Evolutionary conservation across 306 rosid genomes (phyloP).

Genomic region (Pyrus bretschneideri): DNA sequence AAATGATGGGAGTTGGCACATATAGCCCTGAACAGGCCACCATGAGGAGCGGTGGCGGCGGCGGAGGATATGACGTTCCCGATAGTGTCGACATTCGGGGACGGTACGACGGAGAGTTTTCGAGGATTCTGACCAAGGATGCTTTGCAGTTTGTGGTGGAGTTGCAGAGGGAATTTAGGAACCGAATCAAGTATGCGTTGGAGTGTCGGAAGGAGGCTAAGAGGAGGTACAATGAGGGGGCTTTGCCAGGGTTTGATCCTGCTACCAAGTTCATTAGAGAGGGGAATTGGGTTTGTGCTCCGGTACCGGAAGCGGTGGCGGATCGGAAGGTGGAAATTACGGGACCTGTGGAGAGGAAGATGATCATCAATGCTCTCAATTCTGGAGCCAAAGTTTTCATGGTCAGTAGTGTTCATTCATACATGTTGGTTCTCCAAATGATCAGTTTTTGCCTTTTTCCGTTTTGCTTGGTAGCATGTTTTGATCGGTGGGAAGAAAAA

Average conservation of each 20-base stretch:
- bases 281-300: constrained; percentile 64
- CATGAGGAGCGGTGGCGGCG: not conserved
- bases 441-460: no score
- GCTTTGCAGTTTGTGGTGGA: constrained; percentile 65
- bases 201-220: constrained; percentile 73
- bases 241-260: constrained; percentile 62
- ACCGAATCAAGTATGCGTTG: constrained; percentile 57
- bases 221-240: constrained; percentile 63
- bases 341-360: constrained; percentile 83
- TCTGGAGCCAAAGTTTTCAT: constrained; percentile 91
- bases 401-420: constrained; percentile 27
- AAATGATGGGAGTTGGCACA: constrained; percentile 33
- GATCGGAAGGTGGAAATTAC: constrained; percentile 92
- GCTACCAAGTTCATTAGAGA: constrained; percentile 60
- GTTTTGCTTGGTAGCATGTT: not conserved
- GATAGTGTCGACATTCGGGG: constrained; percentile 73
- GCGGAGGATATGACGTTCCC: constrained; percentile 48
- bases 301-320: constrained; percentile 53
- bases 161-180: constrained; percentile 69
- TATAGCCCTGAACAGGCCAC: not conserved
- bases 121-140: constrained; percentile 59
- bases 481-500: no score
- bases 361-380: constrained; percentile 91
- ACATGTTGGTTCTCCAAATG: not conserved
- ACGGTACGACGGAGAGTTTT: constrained; percentile 57